phyloP scores from a whole-genome alignment of 495 filamentous ascomycete genomes.

The Talaromyces thailandensis region DNA sequence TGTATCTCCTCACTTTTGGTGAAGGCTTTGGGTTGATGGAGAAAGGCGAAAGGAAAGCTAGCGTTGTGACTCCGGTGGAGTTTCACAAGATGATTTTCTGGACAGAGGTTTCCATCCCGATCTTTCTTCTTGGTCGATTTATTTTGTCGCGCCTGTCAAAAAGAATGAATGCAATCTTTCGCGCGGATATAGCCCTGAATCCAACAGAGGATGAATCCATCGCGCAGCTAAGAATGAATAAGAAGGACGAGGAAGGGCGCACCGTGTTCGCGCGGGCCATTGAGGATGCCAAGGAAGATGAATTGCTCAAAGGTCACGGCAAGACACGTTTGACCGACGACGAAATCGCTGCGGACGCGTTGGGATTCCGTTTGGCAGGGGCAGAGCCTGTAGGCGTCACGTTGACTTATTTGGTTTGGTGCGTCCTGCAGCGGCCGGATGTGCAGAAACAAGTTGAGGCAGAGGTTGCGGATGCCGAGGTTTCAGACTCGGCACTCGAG shows the following conservation, averaged over 20 bases:
- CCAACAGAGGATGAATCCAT: not conserved
- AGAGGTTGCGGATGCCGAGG: not conserved
- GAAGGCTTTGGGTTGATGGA: not conserved
- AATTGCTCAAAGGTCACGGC: not conserved
- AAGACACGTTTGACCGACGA: not conserved
- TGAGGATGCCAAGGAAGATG: not conserved
- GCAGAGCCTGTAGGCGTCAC: not conserved
- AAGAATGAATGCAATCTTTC: not conserved
- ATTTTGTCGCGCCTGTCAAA: not conserved
- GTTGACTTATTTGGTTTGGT: not conserved
- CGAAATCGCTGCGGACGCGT: not conserved
- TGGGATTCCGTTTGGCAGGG: not conserved
- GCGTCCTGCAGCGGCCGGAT: not conserved
- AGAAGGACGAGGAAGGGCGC: not conserved
- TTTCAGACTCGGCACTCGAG: not conserved
- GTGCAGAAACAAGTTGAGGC: not conserved
- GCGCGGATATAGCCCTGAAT: not conserved
- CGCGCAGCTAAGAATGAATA: not conserved
- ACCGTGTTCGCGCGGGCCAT: not conserved
- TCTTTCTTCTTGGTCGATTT: not conserved
- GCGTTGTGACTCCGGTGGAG: not conserved
- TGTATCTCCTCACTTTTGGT: not conserved
- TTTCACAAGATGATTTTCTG: not conserved
- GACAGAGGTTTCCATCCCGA: not conserved
- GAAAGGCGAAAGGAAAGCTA: not conserved